Percentiles rank a stretch among this genome's conserved stretches.
These are phyloP conservation scores for Linnemannia exigua DNA, from an alignment of 192 early-diverging fungal species.

Conservation along the genomic window DNA sequence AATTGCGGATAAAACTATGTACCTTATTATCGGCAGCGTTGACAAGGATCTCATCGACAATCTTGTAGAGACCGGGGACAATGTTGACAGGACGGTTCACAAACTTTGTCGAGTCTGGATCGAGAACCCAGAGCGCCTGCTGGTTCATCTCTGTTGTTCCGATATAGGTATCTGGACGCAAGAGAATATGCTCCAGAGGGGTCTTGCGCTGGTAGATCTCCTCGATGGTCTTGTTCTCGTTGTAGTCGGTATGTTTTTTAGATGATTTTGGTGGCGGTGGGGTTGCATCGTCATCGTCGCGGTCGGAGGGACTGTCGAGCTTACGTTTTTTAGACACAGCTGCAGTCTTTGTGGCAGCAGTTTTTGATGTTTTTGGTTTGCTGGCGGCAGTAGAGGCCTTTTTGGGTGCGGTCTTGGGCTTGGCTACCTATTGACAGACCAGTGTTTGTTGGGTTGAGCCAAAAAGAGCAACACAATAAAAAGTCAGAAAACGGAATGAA, in stretches of 20 bases:
- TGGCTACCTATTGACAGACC: neutral
- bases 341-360: neutral
- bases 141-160: slow-evolving; percentile 89
- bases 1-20: neutral
- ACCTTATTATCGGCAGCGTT: slow-evolving; percentile 97
- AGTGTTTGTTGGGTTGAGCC: neutral
- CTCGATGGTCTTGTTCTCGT: slow-evolving; percentile 70
- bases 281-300: slow-evolving; percentile 8
- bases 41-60: slow-evolving; percentile 98
- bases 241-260: slow-evolving; percentile 40
- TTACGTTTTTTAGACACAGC: slow-evolving; percentile 47
- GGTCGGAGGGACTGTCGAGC: slow-evolving; percentile 10
- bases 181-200: slow-evolving; percentile 94
- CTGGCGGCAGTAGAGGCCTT: slow-evolving; percentile 1
- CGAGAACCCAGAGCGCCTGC: slow-evolving; percentile 90
- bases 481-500: neutral
- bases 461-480: neutral
- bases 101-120: slow-evolving; percentile 72
- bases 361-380: slow-evolving; percentile 22
- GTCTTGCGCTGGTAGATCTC: slow-evolving; percentile 97
- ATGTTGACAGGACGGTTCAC: slow-evolving; percentile 75
- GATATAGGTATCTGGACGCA: slow-evolving; percentile 97
- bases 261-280: slow-evolving; percentile 42
- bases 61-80: slow-evolving; percentile 96
- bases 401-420: slow-evolving; percentile 18